Percentiles rank a stretch among this genome's conserved stretches.
phyloP scores from a whole-genome alignment of 768 basidiomycete genomes.

The Tricholoma flavovirens region DNA sequence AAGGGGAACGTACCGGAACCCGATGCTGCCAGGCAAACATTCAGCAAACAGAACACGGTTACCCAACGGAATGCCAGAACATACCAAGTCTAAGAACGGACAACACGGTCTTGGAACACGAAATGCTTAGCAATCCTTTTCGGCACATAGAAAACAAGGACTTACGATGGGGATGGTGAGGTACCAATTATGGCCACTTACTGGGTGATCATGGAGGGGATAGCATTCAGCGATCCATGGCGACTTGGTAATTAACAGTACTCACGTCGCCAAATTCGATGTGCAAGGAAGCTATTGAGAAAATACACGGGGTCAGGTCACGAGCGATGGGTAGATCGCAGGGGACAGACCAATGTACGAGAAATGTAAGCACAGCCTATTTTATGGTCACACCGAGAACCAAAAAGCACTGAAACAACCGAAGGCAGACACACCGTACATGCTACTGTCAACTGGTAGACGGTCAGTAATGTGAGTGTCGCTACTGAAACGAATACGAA shows the following conservation, averaged over 20 bases:
- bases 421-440: slow-evolving; percentile 18
- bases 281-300: slow-evolving; percentile 31
- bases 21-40: slow-evolving; percentile 10
- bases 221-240: neutral
- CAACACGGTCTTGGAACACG: slow-evolving; percentile 13
- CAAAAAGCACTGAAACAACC: neutral
- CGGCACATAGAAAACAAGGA: neutral
- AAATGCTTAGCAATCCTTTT: slow-evolving; percentile 2
- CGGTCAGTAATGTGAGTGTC: neutral
- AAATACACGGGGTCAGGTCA: neutral
- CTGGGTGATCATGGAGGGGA: slow-evolving; percentile 13
- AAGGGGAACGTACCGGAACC: slow-evolving; percentile 21
- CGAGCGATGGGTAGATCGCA: too few relatives aligned
- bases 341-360: slow-evolving; percentile 34
- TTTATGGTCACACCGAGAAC: neutral
- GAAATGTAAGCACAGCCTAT: slow-evolving; percentile 35
- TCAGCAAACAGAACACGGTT: neutral
- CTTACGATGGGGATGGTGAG: slow-evolving; percentile 28
- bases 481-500: neutral
- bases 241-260: neutral
- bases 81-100: slow-evolving; percentile 24
- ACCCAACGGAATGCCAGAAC: slow-evolving; percentile 2
- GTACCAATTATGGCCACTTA: slow-evolving; percentile 2
- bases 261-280: slow-evolving; percentile 34
- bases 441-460: slow-evolving; percentile 15